Evolutionary conservation across 1,139 yeast genomes (phyloP), one percentile per base, ranked within the genome.

Genomic region (Protomyces arabidopsidicola): DNA sequence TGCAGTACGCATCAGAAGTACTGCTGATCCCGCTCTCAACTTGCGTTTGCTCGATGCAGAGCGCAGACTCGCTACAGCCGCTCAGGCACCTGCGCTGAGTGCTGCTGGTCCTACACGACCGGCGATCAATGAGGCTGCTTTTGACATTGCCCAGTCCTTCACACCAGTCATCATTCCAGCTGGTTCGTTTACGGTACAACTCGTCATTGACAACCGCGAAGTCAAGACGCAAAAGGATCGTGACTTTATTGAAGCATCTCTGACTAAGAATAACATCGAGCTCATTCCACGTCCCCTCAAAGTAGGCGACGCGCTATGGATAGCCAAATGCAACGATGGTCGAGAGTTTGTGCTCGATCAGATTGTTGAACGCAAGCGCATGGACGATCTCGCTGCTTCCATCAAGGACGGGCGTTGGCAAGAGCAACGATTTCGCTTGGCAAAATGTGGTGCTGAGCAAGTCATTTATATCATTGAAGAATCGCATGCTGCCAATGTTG

Each of bases 241-340:
- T 16, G 86, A 84, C 66, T 87, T 81, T 71, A 88, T 89, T 71
- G 75, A 78, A 5, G 79, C 77, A 2, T 82, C 86, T 51, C 76
- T 93, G n/a, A 72, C 71, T 0, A 71, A 79, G 31, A 66, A 59
- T 2, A 85, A 84, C 0, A 77, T 88, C 0, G 74, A 76, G 3
- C 79, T 84, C 60, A 86, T 83, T 24, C 82, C 82, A 0, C 75
- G 83, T 58, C 78, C 87, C 1, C 77, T 95, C 48, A 77, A 95
- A 0, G 83, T 91, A 1, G 98, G 98, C 0, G 99, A 95, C 77
- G 85, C 87, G 0, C 70, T 88, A 9, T 95, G 98, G 98, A 80
- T 90, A 2, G 98, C 97, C 0, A 80, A 81, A 66, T 82, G 90
- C 71, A 70, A 67, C 0, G 82, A 88, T 0, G 80, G 82, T 0